These are phyloP conservation scores for Thoreauomyces humboldtii DNA, from an alignment of 192 early-diverging fungal species.

Conservation along the genomic window DNA sequence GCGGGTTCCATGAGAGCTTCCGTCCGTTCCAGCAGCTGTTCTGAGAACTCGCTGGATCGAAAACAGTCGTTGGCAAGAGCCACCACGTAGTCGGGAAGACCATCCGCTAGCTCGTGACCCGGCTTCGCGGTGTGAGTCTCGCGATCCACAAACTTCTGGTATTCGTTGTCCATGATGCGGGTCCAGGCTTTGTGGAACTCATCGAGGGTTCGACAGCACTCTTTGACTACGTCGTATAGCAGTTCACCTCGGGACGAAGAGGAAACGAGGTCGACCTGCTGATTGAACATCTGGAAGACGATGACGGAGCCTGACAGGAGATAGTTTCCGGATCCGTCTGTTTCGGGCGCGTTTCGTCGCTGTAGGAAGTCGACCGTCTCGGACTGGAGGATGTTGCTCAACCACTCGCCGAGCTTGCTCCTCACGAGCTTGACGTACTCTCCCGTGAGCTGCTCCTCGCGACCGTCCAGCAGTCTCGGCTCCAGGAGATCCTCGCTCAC, in stretches of 20 bases:
- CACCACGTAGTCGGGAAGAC: conserved; percentile 92
- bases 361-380: conserved; percentile 79
- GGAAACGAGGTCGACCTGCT: conserved; percentile 89
- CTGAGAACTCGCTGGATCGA: conserved; percentile 87
- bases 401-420: conserved; percentile 87
- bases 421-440: conserved; percentile 91
- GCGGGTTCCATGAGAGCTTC: conserved; percentile 42
- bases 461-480: conserved; percentile 87
- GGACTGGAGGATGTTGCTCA: conserved; percentile 79
- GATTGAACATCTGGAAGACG: conserved; percentile 97
- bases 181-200: conserved; percentile 84
- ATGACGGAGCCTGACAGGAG: conserved; percentile 78
- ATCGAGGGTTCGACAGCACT: conserved; percentile 72
- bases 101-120: conserved; percentile 66
- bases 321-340: conserved; percentile 76
- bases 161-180: conserved; percentile 70
- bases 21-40: conserved; percentile 62
- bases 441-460: conserved; percentile 83
- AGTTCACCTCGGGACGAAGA: conserved; percentile 86
- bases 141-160: conserved; percentile 73
- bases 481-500: conserved; percentile 84
- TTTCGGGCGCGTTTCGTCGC: conserved; percentile 69
- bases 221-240: conserved; percentile 76
- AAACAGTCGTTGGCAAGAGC: conserved; percentile 95
- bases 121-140: conserved; percentile 25